Evolutionary conservation across 345 rosid genomes (phyloP).

Genomic region (Anastatica hierochuntica): DNA sequence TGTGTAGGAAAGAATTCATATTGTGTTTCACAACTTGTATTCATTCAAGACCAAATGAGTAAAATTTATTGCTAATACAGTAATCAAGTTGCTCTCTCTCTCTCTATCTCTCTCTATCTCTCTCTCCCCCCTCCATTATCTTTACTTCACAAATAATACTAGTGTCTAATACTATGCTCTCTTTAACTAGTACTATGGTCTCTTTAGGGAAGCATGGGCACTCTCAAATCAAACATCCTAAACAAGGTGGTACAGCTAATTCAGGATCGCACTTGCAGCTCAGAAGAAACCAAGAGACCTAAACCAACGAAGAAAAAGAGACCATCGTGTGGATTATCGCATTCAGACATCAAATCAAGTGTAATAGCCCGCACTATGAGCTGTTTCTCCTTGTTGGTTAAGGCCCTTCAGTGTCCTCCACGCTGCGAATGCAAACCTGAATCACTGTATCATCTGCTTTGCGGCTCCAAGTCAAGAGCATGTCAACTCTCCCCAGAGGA

Average conservation of each 20-base stretch:
- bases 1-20: not conserved
- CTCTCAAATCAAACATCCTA: not conserved
- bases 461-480: not conserved
- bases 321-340: slow-evolving; percentile 1
- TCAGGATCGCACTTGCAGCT: not conserved
- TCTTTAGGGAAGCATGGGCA: not conserved
- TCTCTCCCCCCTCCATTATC: not conserved
- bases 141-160: not conserved
- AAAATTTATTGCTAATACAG: not conserved
- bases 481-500: not conserved
- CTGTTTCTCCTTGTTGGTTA: not conserved
- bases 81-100: slow-evolving; percentile 2
- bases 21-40: not conserved
- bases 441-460: not conserved
- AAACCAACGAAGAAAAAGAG: no score
- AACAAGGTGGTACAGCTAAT: not conserved
- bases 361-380: not conserved
- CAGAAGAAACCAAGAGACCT: not conserved
- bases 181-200: no score
- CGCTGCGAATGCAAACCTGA: not conserved
- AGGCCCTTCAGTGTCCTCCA: slow-evolving; percentile 10
- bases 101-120: not conserved
- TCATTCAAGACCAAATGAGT: not conserved
- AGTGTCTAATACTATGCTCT: no score
- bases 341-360: slow-evolving; percentile 4